phyloP scores from a whole-genome alignment of 2,329 filamentous ascomycete genomes.

The Diaporthe sp. region DNA sequence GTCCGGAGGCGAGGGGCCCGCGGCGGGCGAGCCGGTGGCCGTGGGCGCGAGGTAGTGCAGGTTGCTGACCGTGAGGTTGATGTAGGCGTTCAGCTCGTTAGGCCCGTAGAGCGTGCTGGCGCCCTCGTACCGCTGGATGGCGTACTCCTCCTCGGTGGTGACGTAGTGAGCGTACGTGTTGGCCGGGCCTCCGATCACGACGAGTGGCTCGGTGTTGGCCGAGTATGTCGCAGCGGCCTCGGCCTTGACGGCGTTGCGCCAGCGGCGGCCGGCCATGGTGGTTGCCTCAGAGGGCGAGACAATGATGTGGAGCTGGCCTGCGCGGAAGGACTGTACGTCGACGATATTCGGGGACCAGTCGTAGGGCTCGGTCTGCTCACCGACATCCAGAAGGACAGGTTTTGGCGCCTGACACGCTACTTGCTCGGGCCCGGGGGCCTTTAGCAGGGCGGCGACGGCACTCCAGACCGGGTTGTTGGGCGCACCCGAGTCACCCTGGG shows the following conservation, averaged over 20 bases:
- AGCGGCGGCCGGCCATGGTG: constrained; percentile 91
- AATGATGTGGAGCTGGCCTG: constrained; percentile 87
- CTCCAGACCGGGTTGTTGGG: constrained; percentile 86
- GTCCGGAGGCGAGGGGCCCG: constrained; percentile 80
- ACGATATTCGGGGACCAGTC: constrained; percentile 91
- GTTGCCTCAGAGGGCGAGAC: constrained; percentile 90
- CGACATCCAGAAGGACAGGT: constrained; percentile 88
- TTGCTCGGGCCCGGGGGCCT: constrained; percentile 78
- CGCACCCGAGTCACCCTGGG: constrained; percentile 80
- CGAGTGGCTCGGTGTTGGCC: constrained; percentile 68
- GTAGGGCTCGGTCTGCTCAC: constrained; percentile 81
- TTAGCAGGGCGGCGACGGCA: constrained; percentile 78
- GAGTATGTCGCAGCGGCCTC: constrained; percentile 61
- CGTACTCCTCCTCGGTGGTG: constrained; percentile 63
- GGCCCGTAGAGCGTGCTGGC: constrained; percentile 90
- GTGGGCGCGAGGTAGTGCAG: constrained; percentile 74
- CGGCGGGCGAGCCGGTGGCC: constrained; percentile 57
- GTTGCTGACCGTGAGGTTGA: constrained; percentile 84
- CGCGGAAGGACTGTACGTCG: constrained; percentile 85
- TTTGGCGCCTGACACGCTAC: constrained; percentile 84
- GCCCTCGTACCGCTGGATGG: constrained; percentile 92
- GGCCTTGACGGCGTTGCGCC: constrained; percentile 78
- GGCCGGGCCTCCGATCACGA: constrained; percentile 87
- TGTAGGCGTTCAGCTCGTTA: constrained; percentile 86
- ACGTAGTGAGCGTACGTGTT: constrained; percentile 81